phyloP scores from a whole-genome alignment of 345 rosid genomes.

The Populus ilicifolia region DNA sequence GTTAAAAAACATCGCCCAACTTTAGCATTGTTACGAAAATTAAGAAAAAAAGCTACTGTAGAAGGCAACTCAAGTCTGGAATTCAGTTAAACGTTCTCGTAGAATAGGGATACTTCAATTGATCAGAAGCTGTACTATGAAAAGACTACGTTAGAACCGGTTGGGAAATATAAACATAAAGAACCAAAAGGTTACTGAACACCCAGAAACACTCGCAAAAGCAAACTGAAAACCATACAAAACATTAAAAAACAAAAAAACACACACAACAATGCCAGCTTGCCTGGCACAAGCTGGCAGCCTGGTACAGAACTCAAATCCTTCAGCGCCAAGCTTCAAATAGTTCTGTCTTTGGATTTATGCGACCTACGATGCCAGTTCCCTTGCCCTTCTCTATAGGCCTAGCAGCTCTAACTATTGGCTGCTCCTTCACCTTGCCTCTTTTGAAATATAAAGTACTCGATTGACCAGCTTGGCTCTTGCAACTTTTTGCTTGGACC shows the following conservation, averaged over 20 bases:
- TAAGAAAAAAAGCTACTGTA: neutral
- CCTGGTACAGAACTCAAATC: neutral
- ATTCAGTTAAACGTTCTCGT: neutral
- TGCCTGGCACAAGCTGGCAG: neutral
- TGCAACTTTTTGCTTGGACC: slow-evolving; percentile 10
- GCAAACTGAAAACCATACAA: slow-evolving; percentile 20
- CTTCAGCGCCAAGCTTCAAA: slow-evolving; percentile 79
- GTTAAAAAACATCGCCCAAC: too few species aligned
- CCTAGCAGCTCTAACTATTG: slow-evolving; percentile 26
- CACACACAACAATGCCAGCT: slow-evolving; percentile 24
- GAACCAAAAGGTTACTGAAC: neutral
- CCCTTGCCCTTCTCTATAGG: slow-evolving; percentile 38
- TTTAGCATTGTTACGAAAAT: too few species aligned
- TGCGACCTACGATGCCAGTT: slow-evolving; percentile 36
- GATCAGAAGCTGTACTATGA: slow-evolving; percentile 7
- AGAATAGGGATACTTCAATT: neutral
- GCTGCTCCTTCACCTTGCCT: slow-evolving; percentile 34
- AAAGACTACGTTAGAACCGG: neutral
- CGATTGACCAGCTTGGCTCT: slow-evolving; percentile 25
- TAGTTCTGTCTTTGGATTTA: slow-evolving; percentile 63
- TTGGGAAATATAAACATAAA: neutral
- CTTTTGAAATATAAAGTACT: slow-evolving; percentile 27
- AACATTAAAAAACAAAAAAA: slow-evolving; percentile 10
- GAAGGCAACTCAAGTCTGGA: neutral
- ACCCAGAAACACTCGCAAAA: neutral